Base-by-base conservation (phyloP, 2,329 filamentous ascomycete species). In the Tolypocladium ovalisporum region DNA sequence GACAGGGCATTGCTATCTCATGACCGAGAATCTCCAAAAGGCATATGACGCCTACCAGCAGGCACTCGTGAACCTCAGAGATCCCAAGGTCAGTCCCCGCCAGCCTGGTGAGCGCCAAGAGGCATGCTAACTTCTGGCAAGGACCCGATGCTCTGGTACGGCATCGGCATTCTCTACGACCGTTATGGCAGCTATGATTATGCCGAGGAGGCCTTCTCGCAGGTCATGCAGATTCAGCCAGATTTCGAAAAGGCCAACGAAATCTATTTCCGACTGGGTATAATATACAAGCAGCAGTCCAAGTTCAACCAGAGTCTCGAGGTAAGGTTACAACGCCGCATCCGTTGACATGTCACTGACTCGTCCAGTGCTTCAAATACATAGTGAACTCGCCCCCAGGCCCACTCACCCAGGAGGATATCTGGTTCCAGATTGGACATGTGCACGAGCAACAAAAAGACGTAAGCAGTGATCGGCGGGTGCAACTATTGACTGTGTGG, bases 371-470 rank as follows among this genome's bases (percentile, higher is more conserved):
- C 78, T 99, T 99, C 78, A 94, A 94, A 74, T 97, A 96, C 70
- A 99, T 99, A 64, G 92, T 97, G 62, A 88, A 84, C 64, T 92
- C 96, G 56, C 93, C 94, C 34, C 94, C 94, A 3, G 86, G 90
- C 4, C 94, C 94, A 2, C 74, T 99, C 65, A 97, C 92, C 0
- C 92, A 97, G 71, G 93, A 97, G 72, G 94, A 99, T 66, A 99
- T 99, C 60, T 97, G 93, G 93, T 99, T 99, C 77, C 94, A 99
- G 73, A 97, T 99, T 68, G 94, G 94, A 32, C 94, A 99, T 71
- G 94, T 99, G 54, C 92, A 99, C 67, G 94, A 99, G 70, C 94
- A 97, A 68, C 93, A 97, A 73, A 97, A 97, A 80, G 94, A 99
- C 68, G 92, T 96, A 79, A 76, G 90, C 80, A 19, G 19, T 5